Evolutionary conservation across 371 early-diverging fungal species (phyloP).

Genomic region (Coemansia sp.): DNA sequence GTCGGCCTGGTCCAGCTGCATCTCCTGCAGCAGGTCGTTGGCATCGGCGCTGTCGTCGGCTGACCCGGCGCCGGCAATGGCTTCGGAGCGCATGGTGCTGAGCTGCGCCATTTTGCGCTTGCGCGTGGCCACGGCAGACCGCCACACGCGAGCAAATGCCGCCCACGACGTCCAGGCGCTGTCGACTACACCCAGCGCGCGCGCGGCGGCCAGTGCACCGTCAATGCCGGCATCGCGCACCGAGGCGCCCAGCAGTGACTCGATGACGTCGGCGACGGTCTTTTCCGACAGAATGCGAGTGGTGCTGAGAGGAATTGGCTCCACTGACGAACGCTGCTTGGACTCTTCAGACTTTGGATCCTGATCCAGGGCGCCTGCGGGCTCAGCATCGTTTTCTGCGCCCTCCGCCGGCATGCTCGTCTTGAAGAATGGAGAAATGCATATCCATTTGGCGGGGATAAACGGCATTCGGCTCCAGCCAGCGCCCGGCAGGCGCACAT

Average conservation of each 20-base stretch:
- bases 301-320: not conserved
- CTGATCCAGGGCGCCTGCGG: too few species aligned
- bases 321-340: not conserved
- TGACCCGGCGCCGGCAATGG: not conserved
- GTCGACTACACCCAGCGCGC: slow-evolving; percentile 32
- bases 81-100: slow-evolving; percentile 7
- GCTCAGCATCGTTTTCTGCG: not conserved
- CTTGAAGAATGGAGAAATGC: slow-evolving; percentile 1
- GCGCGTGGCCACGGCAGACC: slow-evolving; percentile 3
- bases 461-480: slow-evolving; percentile 33
- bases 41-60: not conserved
- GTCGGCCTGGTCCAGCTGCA: slow-evolving; percentile 29
- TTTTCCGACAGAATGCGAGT: slow-evolving; percentile 67
- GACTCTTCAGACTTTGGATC: not conserved
- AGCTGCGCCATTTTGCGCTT: slow-evolving; percentile 15
- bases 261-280: slow-evolving; percentile 85
- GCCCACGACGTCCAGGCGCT: slow-evolving; percentile 35
- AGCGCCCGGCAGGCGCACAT: slow-evolving; percentile 27
- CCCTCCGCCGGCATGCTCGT: not conserved
- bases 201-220: slow-evolving; percentile 57
- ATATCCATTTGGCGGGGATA: slow-evolving; percentile 34
- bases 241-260: slow-evolving; percentile 85
- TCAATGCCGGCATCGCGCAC: slow-evolving; percentile 62
- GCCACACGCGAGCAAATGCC: slow-evolving; percentile 23
- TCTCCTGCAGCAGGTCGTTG: slow-evolving; percentile 22